Evolutionary conservation across 768 basidiomycete genomes (phyloP).

Genomic region (Tulasnella calospora): DNA sequence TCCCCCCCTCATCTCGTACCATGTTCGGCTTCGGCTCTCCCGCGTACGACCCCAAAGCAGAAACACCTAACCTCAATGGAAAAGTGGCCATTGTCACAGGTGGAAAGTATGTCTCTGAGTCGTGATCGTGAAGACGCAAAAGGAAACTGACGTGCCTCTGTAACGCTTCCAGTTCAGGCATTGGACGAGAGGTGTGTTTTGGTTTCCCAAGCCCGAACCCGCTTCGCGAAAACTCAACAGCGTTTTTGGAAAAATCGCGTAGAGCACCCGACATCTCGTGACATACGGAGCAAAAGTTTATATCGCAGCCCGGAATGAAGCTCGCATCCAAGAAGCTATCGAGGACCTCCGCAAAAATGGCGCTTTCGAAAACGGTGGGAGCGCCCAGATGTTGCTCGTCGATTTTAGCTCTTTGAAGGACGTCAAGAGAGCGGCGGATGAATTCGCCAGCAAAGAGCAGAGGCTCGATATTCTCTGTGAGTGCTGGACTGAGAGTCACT

Average conservation of each 20-base stretch:
- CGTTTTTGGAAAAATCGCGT: conserved; percentile 30
- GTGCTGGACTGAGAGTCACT: conserved; percentile 18
- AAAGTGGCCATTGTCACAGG: conserved; percentile 50
- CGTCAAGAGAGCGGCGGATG: conserved; percentile 47
- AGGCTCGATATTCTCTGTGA: conserved; percentile 54
- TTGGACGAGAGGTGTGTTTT: conserved; percentile 28
- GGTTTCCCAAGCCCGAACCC: no score
- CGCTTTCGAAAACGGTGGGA: conserved; percentile 41
- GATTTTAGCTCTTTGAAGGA: conserved; percentile 49
- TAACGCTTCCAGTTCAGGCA: background rate
- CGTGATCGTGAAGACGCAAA: no score
- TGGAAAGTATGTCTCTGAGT: conserved; percentile 38
- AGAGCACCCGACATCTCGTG: conserved; percentile 35
- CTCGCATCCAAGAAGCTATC: conserved; percentile 37
- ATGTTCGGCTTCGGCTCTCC: background rate
- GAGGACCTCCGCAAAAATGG: conserved; percentile 37
- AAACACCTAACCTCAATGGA: conserved; percentile 46
- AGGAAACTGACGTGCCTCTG: background rate
- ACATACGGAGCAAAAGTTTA: conserved; percentile 44
- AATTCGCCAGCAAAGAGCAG: conserved; percentile 47
- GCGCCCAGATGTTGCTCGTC: conserved; percentile 48
- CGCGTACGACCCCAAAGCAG: conserved; percentile 35
- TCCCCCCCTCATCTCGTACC: background rate
- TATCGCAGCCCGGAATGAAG: conserved; percentile 39
- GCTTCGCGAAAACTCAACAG: background rate